Conservation (phyloP, 2,329 filamentous ascomycete genomes). For the Colletotrichum brevisporum region DNA sequence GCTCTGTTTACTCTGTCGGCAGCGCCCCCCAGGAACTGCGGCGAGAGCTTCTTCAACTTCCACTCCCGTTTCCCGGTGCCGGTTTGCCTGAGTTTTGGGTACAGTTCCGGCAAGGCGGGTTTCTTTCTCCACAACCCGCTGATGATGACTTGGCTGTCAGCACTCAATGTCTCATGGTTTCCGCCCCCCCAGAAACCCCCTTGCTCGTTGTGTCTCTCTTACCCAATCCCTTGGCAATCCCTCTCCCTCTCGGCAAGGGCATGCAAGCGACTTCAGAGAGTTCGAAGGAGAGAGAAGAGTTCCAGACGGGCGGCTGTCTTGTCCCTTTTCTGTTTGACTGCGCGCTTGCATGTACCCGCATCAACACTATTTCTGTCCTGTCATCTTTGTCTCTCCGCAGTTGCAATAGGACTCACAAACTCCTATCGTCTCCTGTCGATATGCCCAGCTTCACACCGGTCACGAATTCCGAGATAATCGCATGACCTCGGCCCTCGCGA, state of each 20-base stretch:
- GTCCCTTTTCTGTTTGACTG: neutral
- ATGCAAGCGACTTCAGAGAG: conserved; percentile 3
- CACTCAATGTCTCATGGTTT: too few species aligned
- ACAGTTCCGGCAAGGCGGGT: conserved; percentile 6
- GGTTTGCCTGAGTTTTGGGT: conserved; percentile 2
- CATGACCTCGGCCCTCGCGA: too few species aligned
- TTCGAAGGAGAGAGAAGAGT: neutral
- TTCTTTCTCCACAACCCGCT: conserved; percentile 10
- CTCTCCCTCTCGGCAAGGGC: neutral
- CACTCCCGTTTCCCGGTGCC: neutral
- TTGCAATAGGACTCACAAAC: conserved; percentile 5
- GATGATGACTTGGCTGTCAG: conserved; percentile 3
- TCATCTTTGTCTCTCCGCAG: conserved; percentile 16
- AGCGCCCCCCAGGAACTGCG: neutral
- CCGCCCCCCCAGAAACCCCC: neutral
- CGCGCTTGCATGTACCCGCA: conserved; percentile 7
- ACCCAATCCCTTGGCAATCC: neutral
- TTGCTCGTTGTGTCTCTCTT: neutral
- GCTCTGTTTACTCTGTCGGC: neutral
- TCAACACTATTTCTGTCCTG: conserved; percentile 2
- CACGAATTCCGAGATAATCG: too few species aligned
- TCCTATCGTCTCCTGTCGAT: neutral
- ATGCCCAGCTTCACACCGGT: neutral
- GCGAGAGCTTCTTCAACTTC: conserved; percentile 2
- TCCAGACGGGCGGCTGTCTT: neutral